Base-by-base conservation (phyloP, 768 basidiomycete species). In the Boletus edulis region DNA sequence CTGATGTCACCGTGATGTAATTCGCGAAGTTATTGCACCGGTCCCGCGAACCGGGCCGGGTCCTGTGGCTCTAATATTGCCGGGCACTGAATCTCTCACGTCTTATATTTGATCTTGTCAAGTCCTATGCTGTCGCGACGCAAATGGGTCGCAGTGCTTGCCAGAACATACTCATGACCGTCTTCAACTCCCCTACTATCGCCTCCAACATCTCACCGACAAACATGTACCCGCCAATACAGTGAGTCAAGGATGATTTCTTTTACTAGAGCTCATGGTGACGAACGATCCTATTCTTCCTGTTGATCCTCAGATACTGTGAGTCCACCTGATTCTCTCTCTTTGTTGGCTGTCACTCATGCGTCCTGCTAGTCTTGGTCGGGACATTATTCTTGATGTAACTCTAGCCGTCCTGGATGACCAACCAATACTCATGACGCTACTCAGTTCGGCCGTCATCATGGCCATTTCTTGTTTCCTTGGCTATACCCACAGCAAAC, bases 381-480 rank as follows among this genome's bases (percentile, higher is more conserved):
- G 65, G 62, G 3, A 24, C 42, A 5, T 49, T 67, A 37, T 66
- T 67, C 49, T 38, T 62, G 2, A 57, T 65, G 65, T 62, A 54
- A 24, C 8, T 5, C 7, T 32, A 1, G n/a, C 13, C 39, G 12
- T 29, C n/a, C 17, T 39, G 29, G 15, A 51, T 15, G n/a, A 24
- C n/a, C 2, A 5, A 5, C 24, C 18, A 34, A 46, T 13, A 9
- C 37, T 46, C 3, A 56, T 46, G 24, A 31, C 9, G 12, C 43
- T 17, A 17, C 32, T 18, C 46, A 66, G 65, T 35, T 65, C 65
- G 15, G 51, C 57, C 22, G 42, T 34, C 17, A 48, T 65, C 34
- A 65, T 60, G 66, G 54, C 60, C 35, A 15, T 58, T 37, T 57
- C 60, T 27, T 20, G 45, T 18, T 14, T 54, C 34, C 9, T 44